These are phyloP conservation scores for Acacia acuminata DNA, from an alignment of 306 rosid species.

Conservation along the genomic window DNA sequence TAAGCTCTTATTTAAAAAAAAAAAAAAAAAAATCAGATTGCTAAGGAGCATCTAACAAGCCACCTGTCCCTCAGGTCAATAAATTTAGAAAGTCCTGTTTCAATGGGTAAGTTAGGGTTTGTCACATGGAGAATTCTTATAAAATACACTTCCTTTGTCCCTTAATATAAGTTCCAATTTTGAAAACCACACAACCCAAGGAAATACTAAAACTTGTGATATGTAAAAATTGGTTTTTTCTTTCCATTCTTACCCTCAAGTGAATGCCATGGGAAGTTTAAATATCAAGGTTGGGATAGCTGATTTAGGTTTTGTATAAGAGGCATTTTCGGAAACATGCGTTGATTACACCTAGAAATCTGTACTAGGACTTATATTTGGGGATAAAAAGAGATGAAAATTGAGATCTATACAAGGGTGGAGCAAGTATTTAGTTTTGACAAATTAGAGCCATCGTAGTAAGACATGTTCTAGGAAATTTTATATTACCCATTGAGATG, in stretches of 20 bases:
- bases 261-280: neutral
- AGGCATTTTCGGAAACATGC: neutral
- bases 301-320: neutral
- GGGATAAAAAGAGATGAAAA: no score
- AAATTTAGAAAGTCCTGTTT: slow-evolving; percentile 12
- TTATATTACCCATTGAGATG: slow-evolving; percentile 87
- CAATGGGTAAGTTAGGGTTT: neutral
- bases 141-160: no score
- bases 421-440: no score
- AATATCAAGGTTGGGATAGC: neutral
- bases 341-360: neutral
- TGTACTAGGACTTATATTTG: no score
- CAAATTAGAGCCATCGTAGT: neutral
- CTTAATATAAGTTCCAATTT: no score
- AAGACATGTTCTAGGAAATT: slow-evolving; percentile 20
- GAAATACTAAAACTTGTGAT: no score
- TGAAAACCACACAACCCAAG: no score
- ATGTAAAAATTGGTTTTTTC: no score
- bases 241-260: no score
- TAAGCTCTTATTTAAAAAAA: neutral
- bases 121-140: neutral
- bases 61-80: neutral
- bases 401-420: no score
- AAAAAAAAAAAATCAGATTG: neutral
- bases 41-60: neutral